Evolutionary conservation across 371 early-diverging fungal genomes (phyloP).

Genomic region (Lichtheimia ornata): DNA sequence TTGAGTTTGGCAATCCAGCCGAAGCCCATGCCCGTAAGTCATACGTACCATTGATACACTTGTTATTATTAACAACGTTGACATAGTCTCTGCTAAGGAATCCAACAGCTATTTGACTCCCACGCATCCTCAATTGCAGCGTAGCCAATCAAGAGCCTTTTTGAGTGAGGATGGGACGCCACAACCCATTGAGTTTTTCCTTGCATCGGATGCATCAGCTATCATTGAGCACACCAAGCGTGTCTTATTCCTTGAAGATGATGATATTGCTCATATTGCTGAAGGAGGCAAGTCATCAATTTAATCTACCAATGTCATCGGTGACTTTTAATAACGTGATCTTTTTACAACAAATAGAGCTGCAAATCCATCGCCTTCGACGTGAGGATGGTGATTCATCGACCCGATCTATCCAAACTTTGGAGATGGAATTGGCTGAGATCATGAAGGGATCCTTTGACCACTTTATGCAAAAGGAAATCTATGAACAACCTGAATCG

Average conservation of each 20-base stretch:
- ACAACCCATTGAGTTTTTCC: constrained; percentile 93
- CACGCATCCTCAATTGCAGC: constrained; percentile 62
- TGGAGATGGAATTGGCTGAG: constrained; percentile 95
- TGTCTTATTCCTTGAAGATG: constrained; percentile 96
- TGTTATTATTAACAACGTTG: background rate
- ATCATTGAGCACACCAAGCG: constrained; percentile 98
- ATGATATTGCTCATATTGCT: constrained; percentile 95
- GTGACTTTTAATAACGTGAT: background rate
- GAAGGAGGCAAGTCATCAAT: constrained; percentile 60
- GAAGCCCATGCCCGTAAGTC: constrained; percentile 5
- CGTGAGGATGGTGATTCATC: constrained; percentile 85
- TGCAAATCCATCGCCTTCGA: constrained; percentile 94
- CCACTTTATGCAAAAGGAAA: constrained; percentile 99
- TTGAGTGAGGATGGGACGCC: constrained; percentile 88
- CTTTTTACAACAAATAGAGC: constrained; percentile 46
- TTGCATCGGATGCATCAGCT: constrained; percentile 97
- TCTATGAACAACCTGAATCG: constrained; percentile 98
- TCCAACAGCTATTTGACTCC: constrained; percentile 32
- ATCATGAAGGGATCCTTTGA: constrained; percentile 93
- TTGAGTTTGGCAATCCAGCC: constrained; percentile 45
- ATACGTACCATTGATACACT: background rate
- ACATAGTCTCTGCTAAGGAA: constrained; percentile 23
- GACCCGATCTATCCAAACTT: constrained; percentile 91
- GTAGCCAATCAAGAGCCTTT: constrained; percentile 91
- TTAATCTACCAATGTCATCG: background rate